Conservation (phyloP, 768 basidiomycete species). For the Boletus huronensis region DNA sequence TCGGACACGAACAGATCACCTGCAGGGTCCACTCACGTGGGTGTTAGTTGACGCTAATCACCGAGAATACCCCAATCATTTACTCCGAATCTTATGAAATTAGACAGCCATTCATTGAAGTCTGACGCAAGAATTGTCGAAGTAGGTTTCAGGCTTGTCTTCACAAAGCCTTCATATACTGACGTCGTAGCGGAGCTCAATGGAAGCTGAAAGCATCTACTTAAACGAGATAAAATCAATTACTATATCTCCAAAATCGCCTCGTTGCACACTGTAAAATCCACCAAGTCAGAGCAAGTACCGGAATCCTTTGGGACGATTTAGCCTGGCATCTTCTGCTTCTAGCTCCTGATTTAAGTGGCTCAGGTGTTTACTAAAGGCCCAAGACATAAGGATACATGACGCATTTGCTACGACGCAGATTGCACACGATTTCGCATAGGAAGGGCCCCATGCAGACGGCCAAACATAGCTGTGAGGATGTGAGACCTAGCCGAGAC, state of each 20-base stretch:
- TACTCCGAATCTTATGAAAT: neutral
- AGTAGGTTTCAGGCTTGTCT: neutral
- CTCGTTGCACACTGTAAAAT: neutral
- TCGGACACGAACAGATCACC: slow-evolving; percentile 1
- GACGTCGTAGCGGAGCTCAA: neutral
- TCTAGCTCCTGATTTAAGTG: slow-evolving; percentile 41
- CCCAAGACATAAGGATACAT: slow-evolving; percentile 47
- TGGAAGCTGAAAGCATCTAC: neutral
- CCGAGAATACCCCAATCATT: slow-evolving; percentile 15
- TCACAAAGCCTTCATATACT: neutral
- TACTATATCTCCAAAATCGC: neutral
- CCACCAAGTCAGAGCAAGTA: slow-evolving; percentile 40
- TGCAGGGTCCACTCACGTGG: neutral
- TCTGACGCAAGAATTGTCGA: too few relatives aligned
- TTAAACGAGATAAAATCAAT: neutral
- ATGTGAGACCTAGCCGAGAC: slow-evolving; percentile 4
- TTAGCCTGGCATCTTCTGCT: slow-evolving; percentile 35
- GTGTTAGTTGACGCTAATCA: too few relatives aligned
- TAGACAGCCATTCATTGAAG: too few relatives aligned
- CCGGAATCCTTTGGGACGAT: slow-evolving; percentile 38
- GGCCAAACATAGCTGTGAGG: slow-evolving; percentile 62
- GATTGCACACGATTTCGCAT: slow-evolving; percentile 67
- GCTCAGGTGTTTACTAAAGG: slow-evolving; percentile 46
- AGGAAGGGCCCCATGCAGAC: slow-evolving; percentile 63
- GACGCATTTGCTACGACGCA: slow-evolving; percentile 57